These are phyloP conservation scores for Tetracentron sinense DNA, from an alignment of 164 flowering plant genomes.

Conservation along the genomic window DNA sequence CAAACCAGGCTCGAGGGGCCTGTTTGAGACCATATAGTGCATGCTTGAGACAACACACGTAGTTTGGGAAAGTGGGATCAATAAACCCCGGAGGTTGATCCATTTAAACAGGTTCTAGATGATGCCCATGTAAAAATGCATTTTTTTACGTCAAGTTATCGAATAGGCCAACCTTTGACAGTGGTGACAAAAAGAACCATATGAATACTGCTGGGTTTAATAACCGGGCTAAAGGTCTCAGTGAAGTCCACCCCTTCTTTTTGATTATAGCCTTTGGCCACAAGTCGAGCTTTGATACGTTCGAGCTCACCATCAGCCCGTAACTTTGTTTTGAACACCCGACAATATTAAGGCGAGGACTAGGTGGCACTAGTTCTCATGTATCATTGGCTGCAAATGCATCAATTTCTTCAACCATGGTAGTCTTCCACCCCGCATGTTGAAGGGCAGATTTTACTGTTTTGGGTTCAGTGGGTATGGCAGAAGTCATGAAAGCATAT, in stretches of 20 bases:
- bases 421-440: not conserved
- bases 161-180: not conserved
- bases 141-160: not conserved
- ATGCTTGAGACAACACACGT: not conserved
- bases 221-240: not conserved
- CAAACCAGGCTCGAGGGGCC: not conserved
- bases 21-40: not conserved
- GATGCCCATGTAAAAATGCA: slow-evolving; percentile 6
- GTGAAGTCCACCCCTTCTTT: slow-evolving; percentile 1
- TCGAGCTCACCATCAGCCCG: not conserved
- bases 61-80: not conserved
- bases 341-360: no score
- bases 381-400: not conserved
- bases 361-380: not conserved
- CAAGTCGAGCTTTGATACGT: not conserved
- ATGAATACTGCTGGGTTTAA: not conserved
- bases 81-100: not conserved
- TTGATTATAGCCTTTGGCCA: slow-evolving; percentile 3
- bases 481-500: not conserved
- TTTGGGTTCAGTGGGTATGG: not conserved
- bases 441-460: not conserved
- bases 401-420: not conserved
- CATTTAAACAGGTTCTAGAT: not conserved
- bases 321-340: slow-evolving; percentile 2
- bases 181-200: not conserved